Percentiles rank a stretch among this genome's conserved stretches.
These are phyloP conservation scores for Hymenoscyphus linearis DNA, from an alignment of 2,329 filamentous ascomycete genomes.

Conservation along the genomic window DNA sequence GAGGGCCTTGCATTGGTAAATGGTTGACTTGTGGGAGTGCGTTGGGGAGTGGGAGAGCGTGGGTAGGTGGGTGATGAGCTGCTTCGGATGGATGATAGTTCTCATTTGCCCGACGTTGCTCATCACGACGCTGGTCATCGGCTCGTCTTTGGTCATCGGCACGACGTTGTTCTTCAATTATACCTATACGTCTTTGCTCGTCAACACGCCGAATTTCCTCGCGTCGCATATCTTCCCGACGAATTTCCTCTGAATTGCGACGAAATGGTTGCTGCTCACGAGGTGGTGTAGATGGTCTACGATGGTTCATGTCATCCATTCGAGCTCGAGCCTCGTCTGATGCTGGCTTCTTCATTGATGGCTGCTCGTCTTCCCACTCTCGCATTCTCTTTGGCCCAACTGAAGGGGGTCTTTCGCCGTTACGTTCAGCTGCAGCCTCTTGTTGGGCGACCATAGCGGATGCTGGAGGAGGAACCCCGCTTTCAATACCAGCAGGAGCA, in stretches of 20 bases:
- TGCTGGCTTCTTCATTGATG: slow-evolving; percentile 72
- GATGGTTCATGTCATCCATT: slow-evolving; percentile 76
- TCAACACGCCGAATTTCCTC: slow-evolving; percentile 63
- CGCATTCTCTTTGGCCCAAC: slow-evolving; percentile 77
- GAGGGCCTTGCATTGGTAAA: slow-evolving; percentile 53
- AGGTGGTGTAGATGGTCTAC: slow-evolving; percentile 71
- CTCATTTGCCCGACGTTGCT: slow-evolving; percentile 67
- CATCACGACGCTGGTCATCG: slow-evolving; percentile 60
- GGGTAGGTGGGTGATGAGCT: slow-evolving; percentile 73
- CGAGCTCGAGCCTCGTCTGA: slow-evolving; percentile 84
- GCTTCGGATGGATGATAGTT: slow-evolving; percentile 89
- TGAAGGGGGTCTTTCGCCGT: slow-evolving; percentile 72
- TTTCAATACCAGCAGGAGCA: slow-evolving; percentile 37
- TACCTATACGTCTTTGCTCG: slow-evolving; percentile 44
- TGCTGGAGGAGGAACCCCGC: slow-evolving; percentile 62
- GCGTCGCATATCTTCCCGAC: slow-evolving; percentile 38
- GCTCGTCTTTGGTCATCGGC: slow-evolving; percentile 53
- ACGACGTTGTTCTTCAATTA: slow-evolving; percentile 20
- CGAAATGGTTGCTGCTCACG: slow-evolving; percentile 58
- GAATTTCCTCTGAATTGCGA: slow-evolving; percentile 70
- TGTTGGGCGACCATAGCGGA: slow-evolving; percentile 57
- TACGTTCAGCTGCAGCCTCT: slow-evolving; percentile 56
- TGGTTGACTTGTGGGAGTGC: slow-evolving; percentile 38
- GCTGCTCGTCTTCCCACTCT: slow-evolving; percentile 81
- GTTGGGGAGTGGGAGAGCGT: slow-evolving; percentile 42